Evolutionary conservation across 306 rosid species (phyloP).

Genomic region (Astragalus glycyphyllos): DNA sequence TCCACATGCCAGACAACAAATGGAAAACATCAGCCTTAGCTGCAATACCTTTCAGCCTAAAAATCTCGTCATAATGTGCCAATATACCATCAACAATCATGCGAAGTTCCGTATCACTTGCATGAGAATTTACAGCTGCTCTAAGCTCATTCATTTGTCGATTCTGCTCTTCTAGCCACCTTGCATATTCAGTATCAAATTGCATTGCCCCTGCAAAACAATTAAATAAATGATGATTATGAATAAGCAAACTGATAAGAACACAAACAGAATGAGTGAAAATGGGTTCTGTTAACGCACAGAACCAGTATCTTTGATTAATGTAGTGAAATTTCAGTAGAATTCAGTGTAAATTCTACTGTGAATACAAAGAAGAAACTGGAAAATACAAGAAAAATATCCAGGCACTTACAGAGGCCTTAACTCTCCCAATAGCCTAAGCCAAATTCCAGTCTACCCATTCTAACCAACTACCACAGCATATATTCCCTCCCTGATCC

Average conservation of each 20-base stretch:
- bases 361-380: too few species aligned
- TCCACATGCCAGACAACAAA: constrained; percentile 98
- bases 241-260: constrained; percentile 32
- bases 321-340: too few species aligned
- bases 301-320: too few species aligned
- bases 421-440: too few species aligned
- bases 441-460: too few species aligned
- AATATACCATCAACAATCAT: constrained; percentile 79
- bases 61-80: constrained; percentile 90
- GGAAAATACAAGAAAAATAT: too few species aligned
- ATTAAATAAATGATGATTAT: constrained; percentile 39
- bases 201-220: constrained; percentile 87
- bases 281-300: too few species aligned
- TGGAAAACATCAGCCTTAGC: constrained; percentile 98
- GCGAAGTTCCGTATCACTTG: constrained; percentile 96
- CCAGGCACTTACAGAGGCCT: too few species aligned
- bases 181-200: constrained; percentile 87
- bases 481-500: too few species aligned
- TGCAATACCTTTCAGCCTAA: constrained; percentile 79
- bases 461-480: too few species aligned
- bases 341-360: too few species aligned
- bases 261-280: too few species aligned
- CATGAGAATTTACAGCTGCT: constrained; percentile 95
- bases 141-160: constrained; percentile 87
- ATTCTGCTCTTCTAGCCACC: constrained; percentile 96